These are phyloP conservation scores for Cladosporium sp. DNA, from an alignment of 2,329 filamentous ascomycete genomes.

Conservation along the genomic window DNA sequence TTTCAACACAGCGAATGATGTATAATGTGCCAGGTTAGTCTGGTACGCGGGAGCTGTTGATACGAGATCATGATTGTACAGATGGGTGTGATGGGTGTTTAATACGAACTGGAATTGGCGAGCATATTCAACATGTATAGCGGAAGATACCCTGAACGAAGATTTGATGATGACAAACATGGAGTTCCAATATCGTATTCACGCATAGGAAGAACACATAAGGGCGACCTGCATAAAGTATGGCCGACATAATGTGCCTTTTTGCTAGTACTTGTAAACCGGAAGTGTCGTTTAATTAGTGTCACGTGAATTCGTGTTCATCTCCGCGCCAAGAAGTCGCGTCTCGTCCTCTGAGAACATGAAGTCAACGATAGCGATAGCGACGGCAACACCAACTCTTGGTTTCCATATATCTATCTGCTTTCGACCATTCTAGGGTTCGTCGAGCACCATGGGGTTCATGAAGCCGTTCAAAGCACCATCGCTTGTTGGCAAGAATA, in stretches of 20 bases:
- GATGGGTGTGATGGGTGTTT: neutral
- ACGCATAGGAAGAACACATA: too few species aligned
- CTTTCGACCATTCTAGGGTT: too few species aligned
- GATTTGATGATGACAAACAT: neutral
- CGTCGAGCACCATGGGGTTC: neutral
- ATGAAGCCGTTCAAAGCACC: conserved; percentile 17
- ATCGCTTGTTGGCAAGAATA: conserved; percentile 8
- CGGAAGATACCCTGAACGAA: neutral
- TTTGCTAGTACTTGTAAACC: too few species aligned
- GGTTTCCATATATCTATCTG: too few species aligned
- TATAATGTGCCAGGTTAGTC: neutral
- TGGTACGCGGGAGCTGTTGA: neutral
- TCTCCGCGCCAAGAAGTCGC: too few species aligned
- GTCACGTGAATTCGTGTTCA: too few species aligned
- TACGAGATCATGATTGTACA: conserved; percentile 6
- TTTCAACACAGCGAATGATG: conserved; percentile 2
- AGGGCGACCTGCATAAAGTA: too few species aligned
- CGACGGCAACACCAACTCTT: neutral
- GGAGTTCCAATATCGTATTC: too few species aligned
- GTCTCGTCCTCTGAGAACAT: neutral
- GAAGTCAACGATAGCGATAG: neutral
- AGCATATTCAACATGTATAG: conserved; percentile 9
- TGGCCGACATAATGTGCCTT: too few species aligned
- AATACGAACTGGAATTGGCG: conserved; percentile 5
- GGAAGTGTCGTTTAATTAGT: too few species aligned